A percentile compares a stretch with the other conserved stretches of the same genome.
Conservation (phyloP, 176 grass and related monocot species). For the Hyparrhenia diplandra region DNA sequence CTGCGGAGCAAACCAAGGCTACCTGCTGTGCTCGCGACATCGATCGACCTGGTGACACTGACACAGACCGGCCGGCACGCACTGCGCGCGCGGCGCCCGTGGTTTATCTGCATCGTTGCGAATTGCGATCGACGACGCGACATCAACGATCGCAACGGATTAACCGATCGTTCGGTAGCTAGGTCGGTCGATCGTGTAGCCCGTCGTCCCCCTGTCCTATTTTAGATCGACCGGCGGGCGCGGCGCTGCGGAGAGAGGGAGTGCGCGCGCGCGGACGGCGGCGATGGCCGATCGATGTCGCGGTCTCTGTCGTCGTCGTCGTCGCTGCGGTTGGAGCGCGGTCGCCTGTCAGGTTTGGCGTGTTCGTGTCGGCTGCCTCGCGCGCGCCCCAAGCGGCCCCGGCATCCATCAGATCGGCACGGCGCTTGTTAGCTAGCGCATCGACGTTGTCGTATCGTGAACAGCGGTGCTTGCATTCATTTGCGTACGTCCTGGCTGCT, state of each 20-base stretch:
- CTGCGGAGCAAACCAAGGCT: neutral
- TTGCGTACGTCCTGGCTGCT: too few species aligned
- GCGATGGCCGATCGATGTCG: neutral
- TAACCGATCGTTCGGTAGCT: neutral
- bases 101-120: too few species aligned
- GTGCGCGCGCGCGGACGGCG: neutral
- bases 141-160: neutral
- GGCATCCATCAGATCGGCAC: neutral
- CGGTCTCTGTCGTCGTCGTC: neutral
- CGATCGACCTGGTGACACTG: neutral
- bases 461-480: too few species aligned
- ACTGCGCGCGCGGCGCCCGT: neutral
- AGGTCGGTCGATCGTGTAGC: neutral
- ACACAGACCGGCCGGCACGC: neutral
- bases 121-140: neutral
- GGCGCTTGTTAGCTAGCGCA: neutral
- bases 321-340: neutral
- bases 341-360: constrained; percentile 15
- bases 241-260: neutral
- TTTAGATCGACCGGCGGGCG: too few species aligned
- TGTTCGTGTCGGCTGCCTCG: neutral
- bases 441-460: neutral
- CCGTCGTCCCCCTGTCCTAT: too few species aligned
- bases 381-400: neutral
- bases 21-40: neutral